A percentile compares a stretch with the other conserved stretches of the same genome.
Evolutionary conservation across 2,329 filamentous ascomycete species (phyloP).

Genomic region (Orbilia ellipsospora): DNA sequence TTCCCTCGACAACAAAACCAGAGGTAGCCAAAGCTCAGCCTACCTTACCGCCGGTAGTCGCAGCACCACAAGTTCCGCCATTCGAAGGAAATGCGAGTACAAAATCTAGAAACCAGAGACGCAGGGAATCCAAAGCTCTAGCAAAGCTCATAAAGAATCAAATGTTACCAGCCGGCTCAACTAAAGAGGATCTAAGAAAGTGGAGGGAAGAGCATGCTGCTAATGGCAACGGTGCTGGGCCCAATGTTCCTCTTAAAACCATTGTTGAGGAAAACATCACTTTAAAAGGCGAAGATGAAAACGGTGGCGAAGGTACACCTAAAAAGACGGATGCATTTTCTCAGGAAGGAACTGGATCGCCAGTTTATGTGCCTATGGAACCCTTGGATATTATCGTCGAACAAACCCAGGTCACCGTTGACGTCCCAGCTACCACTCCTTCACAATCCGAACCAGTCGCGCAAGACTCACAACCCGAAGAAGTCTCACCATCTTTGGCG

Average conservation of each 20-base stretch:
- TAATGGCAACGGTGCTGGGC: not conserved
- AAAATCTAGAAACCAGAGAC: constrained; percentile 44
- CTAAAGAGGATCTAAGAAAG: constrained; percentile 40
- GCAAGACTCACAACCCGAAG: constrained; percentile 5
- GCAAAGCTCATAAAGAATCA: constrained; percentile 33
- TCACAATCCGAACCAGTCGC: constrained; percentile 9
- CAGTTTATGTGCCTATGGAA: constrained; percentile 42
- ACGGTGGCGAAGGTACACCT: too few species aligned
- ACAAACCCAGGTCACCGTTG: constrained; percentile 17
- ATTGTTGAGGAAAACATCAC: too few species aligned
- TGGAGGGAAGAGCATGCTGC: constrained; percentile 22
- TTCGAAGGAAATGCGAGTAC: constrained; percentile 41
- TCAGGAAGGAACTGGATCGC: constrained; percentile 7
- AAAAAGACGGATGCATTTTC: not conserved
- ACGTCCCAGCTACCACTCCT: constrained; percentile 15
- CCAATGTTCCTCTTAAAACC: too few species aligned
- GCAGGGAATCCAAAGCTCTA: constrained; percentile 37
- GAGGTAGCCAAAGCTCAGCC: constrained; percentile 2
- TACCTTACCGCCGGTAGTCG: constrained; percentile 1
- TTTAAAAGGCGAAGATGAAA: too few species aligned
- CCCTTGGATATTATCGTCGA: constrained; percentile 35
- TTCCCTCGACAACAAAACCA: constrained; percentile 22
- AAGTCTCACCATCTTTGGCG: constrained; percentile 12
- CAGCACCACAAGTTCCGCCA: constrained; percentile 8
- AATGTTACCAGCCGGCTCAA: constrained; percentile 33